Evolutionary conservation across 371 early-diverging fungal genomes (phyloP), one percentile per base, ranked within the genome.

Genomic region (Blyttiomyces sp.): DNA sequence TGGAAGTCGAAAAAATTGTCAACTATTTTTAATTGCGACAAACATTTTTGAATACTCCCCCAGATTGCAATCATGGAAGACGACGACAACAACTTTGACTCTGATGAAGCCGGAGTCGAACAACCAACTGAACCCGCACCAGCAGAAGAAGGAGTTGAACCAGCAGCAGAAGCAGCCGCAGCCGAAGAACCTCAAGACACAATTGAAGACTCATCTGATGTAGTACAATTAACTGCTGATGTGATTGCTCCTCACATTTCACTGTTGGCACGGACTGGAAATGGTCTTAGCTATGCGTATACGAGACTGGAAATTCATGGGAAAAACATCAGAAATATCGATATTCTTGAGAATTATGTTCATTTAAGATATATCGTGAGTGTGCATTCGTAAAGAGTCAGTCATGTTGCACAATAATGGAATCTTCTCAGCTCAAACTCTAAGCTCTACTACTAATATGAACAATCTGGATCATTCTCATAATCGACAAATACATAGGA

Each of bases 231-330:
- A 27, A 71, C 72, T 1, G 28, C 59, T 43, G 73, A 71, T 16
- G 34, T 72, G 24, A 59, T 78, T 39, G 61, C 56, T 2, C 62
- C 59, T 21, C 53, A 63, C 57, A 58, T 78, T 44, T 71, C 73
- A 9, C 57, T 79, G 21, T 64, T 79, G 27, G 67, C 76, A 3
- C 63, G 79, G 13, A 79, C 79, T 7, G 79, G 74, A 19, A 72
- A 70, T 44, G 79, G 79, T 23, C 67, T 75, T 46, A 64, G 68
- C 28, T 71, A 74, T 60, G 79, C 79, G 9, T 79, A 72, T 56
- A 75, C 79, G 27, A 50, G 73, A 23, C 67, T 79, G 33, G 74
- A 73, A 35, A 55, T 75, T n/a, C 71, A 68, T 52, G 61, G 54
- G 19, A 63, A 63, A 42, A 65, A 50, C 7, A 54, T 79, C 31